These are phyloP conservation scores for Thermochaetoides thermophila DNA, from an alignment of 495 filamentous ascomycete species.

Conservation along the genomic window DNA sequence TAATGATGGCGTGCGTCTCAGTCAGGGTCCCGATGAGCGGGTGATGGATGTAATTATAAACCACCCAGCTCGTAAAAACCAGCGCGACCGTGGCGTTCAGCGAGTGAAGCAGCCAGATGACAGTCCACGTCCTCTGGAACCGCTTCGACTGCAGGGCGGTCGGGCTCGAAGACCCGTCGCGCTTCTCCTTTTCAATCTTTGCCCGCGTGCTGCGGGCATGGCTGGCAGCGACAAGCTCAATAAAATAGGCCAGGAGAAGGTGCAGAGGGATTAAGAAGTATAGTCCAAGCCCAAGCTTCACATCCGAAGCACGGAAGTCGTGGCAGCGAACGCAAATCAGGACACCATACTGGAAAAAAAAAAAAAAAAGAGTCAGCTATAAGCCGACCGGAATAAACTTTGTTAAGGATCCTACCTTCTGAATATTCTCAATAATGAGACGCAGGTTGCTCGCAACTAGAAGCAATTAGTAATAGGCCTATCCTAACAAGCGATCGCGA, in stretches of 20 bases:
- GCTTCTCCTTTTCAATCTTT: conserved; percentile 42
- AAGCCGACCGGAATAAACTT: not conserved
- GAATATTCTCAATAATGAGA: conserved; percentile 89
- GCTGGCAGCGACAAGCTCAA: conserved; percentile 66
- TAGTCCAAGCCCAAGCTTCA: conserved; percentile 57
- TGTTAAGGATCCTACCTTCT: conserved; percentile 50
- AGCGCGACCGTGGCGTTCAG: conserved; percentile 75
- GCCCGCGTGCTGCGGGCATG: conserved; percentile 55
- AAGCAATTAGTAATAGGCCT: not conserved
- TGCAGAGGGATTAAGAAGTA: conserved; percentile 81
- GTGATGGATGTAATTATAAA: conserved; percentile 83
- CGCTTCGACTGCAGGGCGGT: conserved; percentile 40
- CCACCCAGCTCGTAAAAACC: conserved; percentile 61
- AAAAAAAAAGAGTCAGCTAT: no score
- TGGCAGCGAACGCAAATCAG: conserved; percentile 85
- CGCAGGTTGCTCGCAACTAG: conserved; percentile 83
- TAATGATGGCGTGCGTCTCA: conserved; percentile 83
- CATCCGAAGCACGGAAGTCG: conserved; percentile 67
- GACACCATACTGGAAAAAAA: conserved; percentile 69
- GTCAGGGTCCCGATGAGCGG: conserved; percentile 84
- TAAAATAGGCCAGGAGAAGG: conserved; percentile 73
- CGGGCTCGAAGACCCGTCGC: conserved; percentile 31
- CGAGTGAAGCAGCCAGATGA: conserved; percentile 61
- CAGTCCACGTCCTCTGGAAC: conserved; percentile 60
- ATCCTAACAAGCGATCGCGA: not conserved